These are phyloP conservation scores for Rachicladosporium sp. DNA, from an alignment of 2,329 filamentous ascomycete genomes.

Conservation along the genomic window DNA sequence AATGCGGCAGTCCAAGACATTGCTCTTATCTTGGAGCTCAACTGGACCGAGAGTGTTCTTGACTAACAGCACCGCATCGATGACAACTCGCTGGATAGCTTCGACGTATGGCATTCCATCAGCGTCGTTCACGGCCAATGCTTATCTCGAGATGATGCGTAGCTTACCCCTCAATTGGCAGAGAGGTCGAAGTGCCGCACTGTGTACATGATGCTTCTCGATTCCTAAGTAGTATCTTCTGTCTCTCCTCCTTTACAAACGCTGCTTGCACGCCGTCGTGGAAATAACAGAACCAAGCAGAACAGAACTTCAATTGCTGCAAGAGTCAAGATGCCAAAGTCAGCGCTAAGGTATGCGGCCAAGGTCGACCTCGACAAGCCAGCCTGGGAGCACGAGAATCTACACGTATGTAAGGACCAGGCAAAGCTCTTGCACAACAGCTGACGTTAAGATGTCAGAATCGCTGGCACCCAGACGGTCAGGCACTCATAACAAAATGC, in stretches of 20 bases:
- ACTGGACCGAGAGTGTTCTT: no score
- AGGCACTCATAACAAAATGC: conserved; percentile 9
- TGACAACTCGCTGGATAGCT: no score
- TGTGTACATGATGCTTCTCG: no score
- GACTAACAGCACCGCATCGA: no score
- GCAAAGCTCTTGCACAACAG: background rate
- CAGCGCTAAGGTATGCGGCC: conserved; percentile 56
- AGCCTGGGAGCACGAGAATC: conserved; percentile 51
- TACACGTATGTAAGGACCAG: conserved; percentile 9
- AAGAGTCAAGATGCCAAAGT: conserved; percentile 31
- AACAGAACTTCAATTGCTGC: background rate
- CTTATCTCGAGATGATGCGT: no score
- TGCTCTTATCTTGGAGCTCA: no score
- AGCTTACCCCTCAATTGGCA: conserved; percentile 4
- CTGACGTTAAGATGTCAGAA: conserved; percentile 44
- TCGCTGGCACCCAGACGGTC: conserved; percentile 85
- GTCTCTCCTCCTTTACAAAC: no score
- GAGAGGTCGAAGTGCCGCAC: no score
- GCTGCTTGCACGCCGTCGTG: background rate
- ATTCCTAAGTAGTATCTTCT: no score
- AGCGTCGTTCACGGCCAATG: no score
- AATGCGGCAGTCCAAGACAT: no score
- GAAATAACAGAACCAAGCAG: background rate
- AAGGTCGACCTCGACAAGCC: conserved; percentile 63
- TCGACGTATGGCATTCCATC: no score